Conservation (phyloP, 192 early-diverging fungal species). For the Coemansia asiatica region DNA sequence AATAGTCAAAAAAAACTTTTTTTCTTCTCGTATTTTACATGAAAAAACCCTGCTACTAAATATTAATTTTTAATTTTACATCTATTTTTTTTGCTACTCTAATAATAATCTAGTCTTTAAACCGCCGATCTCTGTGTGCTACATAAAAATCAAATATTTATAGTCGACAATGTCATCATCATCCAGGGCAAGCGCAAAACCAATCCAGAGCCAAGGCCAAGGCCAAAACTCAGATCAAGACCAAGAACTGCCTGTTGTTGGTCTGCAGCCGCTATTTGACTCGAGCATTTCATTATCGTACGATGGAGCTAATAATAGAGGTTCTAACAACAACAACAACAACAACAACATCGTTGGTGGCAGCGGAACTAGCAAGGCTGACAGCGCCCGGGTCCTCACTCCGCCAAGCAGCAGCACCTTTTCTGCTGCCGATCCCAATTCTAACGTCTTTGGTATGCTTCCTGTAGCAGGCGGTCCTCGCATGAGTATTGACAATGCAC, state of each 20-base stretch:
- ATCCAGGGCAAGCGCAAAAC: not conserved
- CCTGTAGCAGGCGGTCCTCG: not conserved
- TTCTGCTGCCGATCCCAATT: not conserved
- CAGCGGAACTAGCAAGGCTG: conserved; percentile 2
- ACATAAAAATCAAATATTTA: not conserved
- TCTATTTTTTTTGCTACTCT: too few species aligned
- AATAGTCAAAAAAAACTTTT: conserved; percentile 3
- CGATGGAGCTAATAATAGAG: conserved; percentile 5
- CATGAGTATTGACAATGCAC: conserved; percentile 9
- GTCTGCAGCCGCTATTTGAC: conserved; percentile 45
- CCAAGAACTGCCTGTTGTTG: not conserved
- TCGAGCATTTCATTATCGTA: conserved; percentile 38
- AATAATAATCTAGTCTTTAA: not conserved
- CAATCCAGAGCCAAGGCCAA: not conserved
- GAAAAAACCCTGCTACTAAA: not conserved
- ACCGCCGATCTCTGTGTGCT: not conserved
- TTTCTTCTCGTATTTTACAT: not conserved
- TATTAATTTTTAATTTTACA: not conserved
- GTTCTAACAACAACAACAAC: not conserved
- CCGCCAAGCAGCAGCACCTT: conserved; percentile 1
- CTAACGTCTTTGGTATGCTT: conserved; percentile 17
- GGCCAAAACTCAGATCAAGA: not conserved
- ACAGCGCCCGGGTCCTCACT: conserved; percentile 14
- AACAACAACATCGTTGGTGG: not conserved
- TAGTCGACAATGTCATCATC: not conserved